Evolutionary conservation across 2,329 filamentous ascomycete species (phyloP).

Genomic region (Hypomyces rosellus): DNA sequence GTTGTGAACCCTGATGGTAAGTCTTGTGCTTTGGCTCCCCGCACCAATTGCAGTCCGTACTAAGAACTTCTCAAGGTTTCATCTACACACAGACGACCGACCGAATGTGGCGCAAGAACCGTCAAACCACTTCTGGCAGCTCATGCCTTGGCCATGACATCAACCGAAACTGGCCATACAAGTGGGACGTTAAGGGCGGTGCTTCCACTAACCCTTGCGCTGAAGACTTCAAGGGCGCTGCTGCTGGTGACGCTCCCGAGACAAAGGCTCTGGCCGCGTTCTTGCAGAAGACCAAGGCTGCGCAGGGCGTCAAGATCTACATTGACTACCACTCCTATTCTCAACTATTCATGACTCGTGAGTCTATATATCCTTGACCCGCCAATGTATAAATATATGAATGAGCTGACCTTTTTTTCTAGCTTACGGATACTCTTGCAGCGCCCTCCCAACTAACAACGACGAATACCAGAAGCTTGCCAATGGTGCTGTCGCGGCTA

Average conservation of each 20-base stretch:
- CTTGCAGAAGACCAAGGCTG: conserved; percentile 24
- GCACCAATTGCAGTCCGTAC: not conserved
- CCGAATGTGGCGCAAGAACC: conserved; percentile 58
- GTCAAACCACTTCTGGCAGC: conserved; percentile 33
- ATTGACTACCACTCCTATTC: conserved; percentile 61
- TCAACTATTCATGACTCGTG: conserved; percentile 55
- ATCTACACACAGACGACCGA: conserved; percentile 50
- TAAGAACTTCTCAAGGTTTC: conserved; percentile 38
- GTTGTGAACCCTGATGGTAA: conserved; percentile 56
- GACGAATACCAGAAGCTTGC: conserved; percentile 44
- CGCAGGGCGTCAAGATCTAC: conserved; percentile 51
- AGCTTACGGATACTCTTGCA: conserved; percentile 56
- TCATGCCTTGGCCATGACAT: conserved; percentile 48
- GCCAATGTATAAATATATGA: not conserved
- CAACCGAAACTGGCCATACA: conserved; percentile 55
- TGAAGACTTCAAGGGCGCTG: conserved; percentile 41
- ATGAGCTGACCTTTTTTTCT: conserved; percentile 36
- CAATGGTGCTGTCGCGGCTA: conserved; percentile 41
- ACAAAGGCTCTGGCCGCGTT: conserved; percentile 39
- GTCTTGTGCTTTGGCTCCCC: conserved; percentile 4
- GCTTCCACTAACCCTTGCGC: conserved; percentile 46
- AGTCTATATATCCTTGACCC: conserved; percentile 34
- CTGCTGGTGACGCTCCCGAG: conserved; percentile 44
- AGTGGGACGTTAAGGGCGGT: conserved; percentile 44
- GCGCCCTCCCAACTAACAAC: conserved; percentile 38